Percentiles rank a stretch among this genome's conserved stretches.
Evolutionary conservation across 352 stramenopile genomes (phyloP).

Genomic region (Phytophthora macrochlamydospora): DNA sequence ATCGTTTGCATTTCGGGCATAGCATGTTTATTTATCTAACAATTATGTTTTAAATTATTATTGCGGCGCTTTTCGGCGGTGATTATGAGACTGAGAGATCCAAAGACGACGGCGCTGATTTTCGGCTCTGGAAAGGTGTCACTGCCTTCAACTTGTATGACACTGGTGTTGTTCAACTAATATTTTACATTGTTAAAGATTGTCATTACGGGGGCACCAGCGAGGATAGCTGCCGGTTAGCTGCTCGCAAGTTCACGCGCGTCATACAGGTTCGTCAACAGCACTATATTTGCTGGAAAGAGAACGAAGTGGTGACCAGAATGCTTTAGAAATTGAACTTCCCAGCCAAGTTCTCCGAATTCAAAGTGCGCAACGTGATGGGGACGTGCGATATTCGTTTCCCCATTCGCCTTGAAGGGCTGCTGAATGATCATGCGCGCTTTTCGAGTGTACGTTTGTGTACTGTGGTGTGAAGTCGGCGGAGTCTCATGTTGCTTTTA

Average conservation of each 20-base stretch:
- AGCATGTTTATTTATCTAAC: not conserved
- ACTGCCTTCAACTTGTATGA: not conserved
- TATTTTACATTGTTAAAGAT: constrained; percentile 45
- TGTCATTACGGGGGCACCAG: constrained; percentile 87
- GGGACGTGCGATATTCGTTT: constrained; percentile 98
- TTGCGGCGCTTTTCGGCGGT: constrained; percentile 94
- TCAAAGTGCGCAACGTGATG: constrained; percentile 98
- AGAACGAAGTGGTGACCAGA: not conserved
- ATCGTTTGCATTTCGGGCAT: no score
- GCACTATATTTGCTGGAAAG: not conserved
- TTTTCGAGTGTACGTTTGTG: constrained; percentile 92
- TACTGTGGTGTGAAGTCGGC: not conserved
- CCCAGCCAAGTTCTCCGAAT: constrained; percentile 84
- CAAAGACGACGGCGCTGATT: constrained; percentile 97
- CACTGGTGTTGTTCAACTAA: no score
- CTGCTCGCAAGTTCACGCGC: constrained; percentile 84
- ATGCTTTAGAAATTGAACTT: constrained; percentile 86
- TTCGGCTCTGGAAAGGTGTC: constrained; percentile 95
- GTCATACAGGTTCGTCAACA: constrained; percentile 70
- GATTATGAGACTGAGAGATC: constrained; percentile 96
- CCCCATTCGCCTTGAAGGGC: constrained; percentile 98
- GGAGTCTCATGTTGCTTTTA: constrained; percentile 80
- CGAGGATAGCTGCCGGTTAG: constrained; percentile 83
- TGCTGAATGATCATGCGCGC: constrained; percentile 95
- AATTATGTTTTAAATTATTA: not conserved